These are phyloP conservation scores for Termitomyces titanicus DNA, from an alignment of 768 basidiomycete genomes.

Conservation along the genomic window DNA sequence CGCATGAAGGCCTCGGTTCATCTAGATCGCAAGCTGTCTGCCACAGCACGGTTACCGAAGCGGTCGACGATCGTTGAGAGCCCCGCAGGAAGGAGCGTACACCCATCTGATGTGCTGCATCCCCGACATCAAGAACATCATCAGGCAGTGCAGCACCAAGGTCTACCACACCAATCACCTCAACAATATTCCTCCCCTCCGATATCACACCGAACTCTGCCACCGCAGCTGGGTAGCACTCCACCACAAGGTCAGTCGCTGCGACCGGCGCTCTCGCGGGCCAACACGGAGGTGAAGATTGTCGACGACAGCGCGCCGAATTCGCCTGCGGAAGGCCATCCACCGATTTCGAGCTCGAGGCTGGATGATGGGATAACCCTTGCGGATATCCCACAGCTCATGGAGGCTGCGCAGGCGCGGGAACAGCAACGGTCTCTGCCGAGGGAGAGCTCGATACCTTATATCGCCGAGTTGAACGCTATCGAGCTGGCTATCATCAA, in stretches of 20 bases:
- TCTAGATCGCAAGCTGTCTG: conserved; percentile 92
- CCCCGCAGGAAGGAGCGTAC: conserved; percentile 83
- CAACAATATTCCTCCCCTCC: conserved; percentile 24
- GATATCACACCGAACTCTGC: conserved; percentile 27
- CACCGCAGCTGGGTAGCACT: conserved; percentile 30
- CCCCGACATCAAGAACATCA: conserved; percentile 43
- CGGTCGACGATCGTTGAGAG: conserved; percentile 95
- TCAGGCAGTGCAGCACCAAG: conserved; percentile 35
- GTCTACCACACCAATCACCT: conserved; percentile 23
- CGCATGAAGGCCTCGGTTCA: conserved; percentile 86
- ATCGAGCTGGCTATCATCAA: conserved; percentile 90
- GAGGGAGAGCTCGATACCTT: conserved; percentile 71
- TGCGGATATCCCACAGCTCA: conserved; percentile 90
- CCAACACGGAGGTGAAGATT: conserved; percentile 86
- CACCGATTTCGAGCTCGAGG: conserved; percentile 24
- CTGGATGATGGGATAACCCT: conserved; percentile 85
- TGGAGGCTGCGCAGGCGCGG: conserved; percentile 88
- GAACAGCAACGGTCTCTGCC: conserved; percentile 85
- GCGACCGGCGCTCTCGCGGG: conserved; percentile 69
- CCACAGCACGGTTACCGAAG: conserved; percentile 88
- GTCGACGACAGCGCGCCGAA: conserved; percentile 77
- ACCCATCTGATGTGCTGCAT: conserved; percentile 57
- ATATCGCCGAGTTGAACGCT: conserved; percentile 78
- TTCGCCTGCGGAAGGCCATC: conserved; percentile 55
- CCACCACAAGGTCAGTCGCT: conserved; percentile 46